Evolutionary conservation across 2,329 filamentous ascomycete species (phyloP).

Genomic region (Chrysosporium keratinophilum): DNA sequence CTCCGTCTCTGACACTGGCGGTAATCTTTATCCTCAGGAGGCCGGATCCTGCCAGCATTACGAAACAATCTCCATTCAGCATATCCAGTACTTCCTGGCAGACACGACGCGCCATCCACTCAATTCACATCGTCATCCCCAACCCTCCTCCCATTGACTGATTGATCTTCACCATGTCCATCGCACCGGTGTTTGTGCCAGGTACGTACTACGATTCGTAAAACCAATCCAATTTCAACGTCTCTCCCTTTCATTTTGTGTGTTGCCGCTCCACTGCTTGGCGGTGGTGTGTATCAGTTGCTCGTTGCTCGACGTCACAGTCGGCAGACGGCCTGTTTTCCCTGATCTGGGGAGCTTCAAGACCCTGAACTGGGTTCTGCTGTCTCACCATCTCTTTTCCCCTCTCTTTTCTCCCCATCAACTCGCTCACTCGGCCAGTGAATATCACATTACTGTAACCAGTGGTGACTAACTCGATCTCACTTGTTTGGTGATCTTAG

Average conservation of each 20-base stretch:
- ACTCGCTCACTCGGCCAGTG: neutral
- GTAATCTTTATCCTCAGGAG: neutral
- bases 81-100: too few species aligned
- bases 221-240: slow-evolving; percentile 11
- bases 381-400: neutral
- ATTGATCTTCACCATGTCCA: slow-evolving; percentile 17
- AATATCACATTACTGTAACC: neutral
- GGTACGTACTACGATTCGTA: slow-evolving; percentile 16
- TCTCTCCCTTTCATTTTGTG: neutral
- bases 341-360: too few species aligned
- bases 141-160: too few species aligned
- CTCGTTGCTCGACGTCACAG: neutral
- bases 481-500: slow-evolving; percentile 14
- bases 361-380: neutral
- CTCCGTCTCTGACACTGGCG: neutral
- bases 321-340: too few species aligned
- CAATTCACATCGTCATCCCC: too few species aligned
- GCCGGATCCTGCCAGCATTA: neutral
- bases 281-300: neutral
- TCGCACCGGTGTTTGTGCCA: slow-evolving; percentile 21
- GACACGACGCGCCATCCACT: neutral
- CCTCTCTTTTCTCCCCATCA: neutral
- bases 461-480: neutral
- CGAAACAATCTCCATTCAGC: neutral
- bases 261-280: neutral